Base-by-base conservation (phyloP, 176 grass and related monocot species). In the Cymbopogon citratus region DNA sequence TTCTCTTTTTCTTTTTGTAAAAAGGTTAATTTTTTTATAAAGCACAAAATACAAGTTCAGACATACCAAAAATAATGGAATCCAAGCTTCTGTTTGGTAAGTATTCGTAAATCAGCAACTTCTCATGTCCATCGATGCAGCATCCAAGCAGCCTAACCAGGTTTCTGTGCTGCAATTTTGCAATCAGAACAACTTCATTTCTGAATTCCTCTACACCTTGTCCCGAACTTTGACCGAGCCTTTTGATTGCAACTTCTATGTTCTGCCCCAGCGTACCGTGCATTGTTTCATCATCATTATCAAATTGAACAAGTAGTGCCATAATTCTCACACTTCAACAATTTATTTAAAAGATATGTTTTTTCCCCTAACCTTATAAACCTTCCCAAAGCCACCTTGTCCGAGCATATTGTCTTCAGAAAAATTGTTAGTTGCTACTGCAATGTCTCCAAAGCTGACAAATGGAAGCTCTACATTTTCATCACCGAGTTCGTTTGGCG, bases 351-450 rank as follows among this genome's bases (percentile, higher is more conserved):
- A 73, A 28, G 3, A 46, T 2, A 1, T 39, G 4, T 72, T 5
- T 19, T 48, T 54, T 36, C 5, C 28, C 3, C 13, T 45, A 74
- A 93, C 77, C 87, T 87, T 90, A 0, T 90, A 93, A 25, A 93
- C 91, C 24, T 81, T 84, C 1, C 80, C 91, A 2, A 93, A 93
- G 29, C 91, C 87, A 24, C 84, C 91, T 78, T 75, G 65, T 45
- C 87, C 84, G 0, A 93, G 71, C 76, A 85, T 73, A 60, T 90
- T 84, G 3, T 46, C 25, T 1, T 64, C 78, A 0, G 85, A 87
- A 39, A 93, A 93, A 63, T 90, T 71, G 12, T 79, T 57, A 40
- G 91, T 93, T 6, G 91, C 85, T 2, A 29, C 64, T 24, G 59
- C 35, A 69, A 93, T 70, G 0, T 74, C 83, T 61, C 52, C 74